Percentiles rank a stretch among this genome's conserved stretches.
These are phyloP conservation scores for Ostreobium quekettii DNA, from an alignment of 139 green algal genomes.

Conservation along the genomic window DNA sequence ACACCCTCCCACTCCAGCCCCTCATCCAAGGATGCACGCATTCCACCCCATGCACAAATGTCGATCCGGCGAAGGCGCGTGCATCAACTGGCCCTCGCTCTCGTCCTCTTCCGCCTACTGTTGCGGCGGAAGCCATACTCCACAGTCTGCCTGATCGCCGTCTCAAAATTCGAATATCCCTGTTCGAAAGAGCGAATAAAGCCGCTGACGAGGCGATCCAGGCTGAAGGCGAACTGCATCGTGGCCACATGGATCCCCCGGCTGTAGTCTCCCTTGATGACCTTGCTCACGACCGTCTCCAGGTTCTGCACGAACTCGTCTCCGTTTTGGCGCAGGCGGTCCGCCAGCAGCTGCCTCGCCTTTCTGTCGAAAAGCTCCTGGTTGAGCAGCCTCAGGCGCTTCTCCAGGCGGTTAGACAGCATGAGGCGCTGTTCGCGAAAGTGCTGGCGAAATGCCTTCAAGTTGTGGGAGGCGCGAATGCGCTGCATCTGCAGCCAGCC, in stretches of 20 bases:
- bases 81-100: no score
- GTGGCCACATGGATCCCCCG: not conserved
- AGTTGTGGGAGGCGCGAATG: slow-evolving; percentile 47
- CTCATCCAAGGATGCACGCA: no score
- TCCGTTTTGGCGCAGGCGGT: slow-evolving; percentile 42
- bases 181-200: slow-evolving; percentile 48
- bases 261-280: slow-evolving; percentile 30
- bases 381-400: slow-evolving; percentile 18
- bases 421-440: slow-evolving; percentile 49
- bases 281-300: slow-evolving; percentile 55
- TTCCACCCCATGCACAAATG: no score
- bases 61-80: no score
- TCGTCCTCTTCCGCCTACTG: no score
- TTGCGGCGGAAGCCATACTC: no score
- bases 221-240: slow-evolving; percentile 7
- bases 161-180: slow-evolving; percentile 35
- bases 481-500: slow-evolving; percentile 68
- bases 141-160: slow-evolving; percentile 25
- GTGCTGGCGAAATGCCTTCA: slow-evolving; percentile 54
- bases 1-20: no score
- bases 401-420: slow-evolving; percentile 46
- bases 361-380: slow-evolving; percentile 2
- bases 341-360: slow-evolving; percentile 24
- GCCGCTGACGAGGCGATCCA: slow-evolving; percentile 25
- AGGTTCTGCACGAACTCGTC: slow-evolving; percentile 57